Evolutionary conservation across 768 basidiomycete genomes (phyloP), one percentile per base, ranked within the genome.

Genomic region (Tylopilus plumbeoviolaceoides): DNA sequence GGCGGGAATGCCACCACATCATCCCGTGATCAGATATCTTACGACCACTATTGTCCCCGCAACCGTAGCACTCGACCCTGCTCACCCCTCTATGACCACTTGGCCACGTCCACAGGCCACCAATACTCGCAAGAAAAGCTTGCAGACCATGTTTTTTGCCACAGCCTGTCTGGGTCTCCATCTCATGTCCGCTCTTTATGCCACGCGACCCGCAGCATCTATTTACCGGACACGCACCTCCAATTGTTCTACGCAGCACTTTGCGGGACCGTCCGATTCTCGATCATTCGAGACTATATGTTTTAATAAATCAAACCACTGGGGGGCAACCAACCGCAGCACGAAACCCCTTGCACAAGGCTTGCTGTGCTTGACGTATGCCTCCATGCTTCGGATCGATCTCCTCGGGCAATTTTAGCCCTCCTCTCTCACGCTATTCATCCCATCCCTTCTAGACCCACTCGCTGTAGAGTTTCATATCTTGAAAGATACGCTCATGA

Each of bases 401-500:
- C 65, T 62, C 65, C 64, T 65, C 64, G 64, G 64, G 55, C 31
- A 27, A 44, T 56, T 52, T 47, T 45, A 12, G 18, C 1, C 39
- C 12, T 44, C 43, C 20, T 15, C 2, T 60, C 55, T 45, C 50
- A 46, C 56, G 45, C 53, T 35, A 0, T 21, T 43, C 44, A 45
- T 47, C 48, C 42, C 27, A 25, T 36, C 10, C 36, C 30, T 35
- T 42, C 41, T 42, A 36, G 35, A 36, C 2, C 15, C 35, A 15
- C 35, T 7, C 14, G 6, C 35, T 36, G 35, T 36, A 38, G 38
- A 38, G n/a, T n/a, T 18, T 39, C 57, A 45, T 57, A 61, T 61
- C 58, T 55, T 10, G 20, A 33, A 2, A 52, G 62, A 63, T 61
- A 58, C 15, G 36, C 49, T 54, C 54, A 6, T 43, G 52, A 57